These are phyloP conservation scores for Exophiala oligosperma DNA, from an alignment of 2,329 filamentous ascomycete species.

Conservation along the genomic window DNA sequence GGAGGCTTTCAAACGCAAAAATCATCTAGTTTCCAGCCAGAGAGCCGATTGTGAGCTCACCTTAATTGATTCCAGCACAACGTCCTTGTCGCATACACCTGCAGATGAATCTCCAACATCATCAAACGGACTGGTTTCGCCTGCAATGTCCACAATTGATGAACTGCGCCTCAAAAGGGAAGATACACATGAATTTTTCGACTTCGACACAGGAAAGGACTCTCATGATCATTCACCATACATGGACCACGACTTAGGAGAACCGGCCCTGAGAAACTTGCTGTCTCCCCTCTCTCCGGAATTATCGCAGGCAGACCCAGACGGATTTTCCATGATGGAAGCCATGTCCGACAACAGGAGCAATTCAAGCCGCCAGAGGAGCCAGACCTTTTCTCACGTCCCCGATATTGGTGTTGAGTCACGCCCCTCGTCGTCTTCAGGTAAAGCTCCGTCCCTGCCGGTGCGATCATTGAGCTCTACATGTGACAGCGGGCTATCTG, in stretches of 20 bases:
- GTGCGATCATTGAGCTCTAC: slow-evolving; percentile 30
- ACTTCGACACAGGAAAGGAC: slow-evolving; percentile 58
- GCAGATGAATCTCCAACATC: slow-evolving; percentile 72
- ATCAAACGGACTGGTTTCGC: slow-evolving; percentile 64
- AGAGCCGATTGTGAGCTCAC: slow-evolving; percentile 50
- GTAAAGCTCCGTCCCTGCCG: slow-evolving; percentile 27
- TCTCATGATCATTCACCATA: slow-evolving; percentile 67
- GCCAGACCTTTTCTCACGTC: slow-evolving; percentile 80
- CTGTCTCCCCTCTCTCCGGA: slow-evolving; percentile 21
- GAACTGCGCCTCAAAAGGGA: slow-evolving; percentile 65
- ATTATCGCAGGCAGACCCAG: slow-evolving; percentile 12
- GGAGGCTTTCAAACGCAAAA: slow-evolving; percentile 93
- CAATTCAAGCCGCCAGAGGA: slow-evolving; percentile 72
- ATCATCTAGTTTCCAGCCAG: slow-evolving; percentile 59
- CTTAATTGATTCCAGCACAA: slow-evolving; percentile 46
- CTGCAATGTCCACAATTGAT: slow-evolving; percentile 68
- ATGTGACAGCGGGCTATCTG: slow-evolving; percentile 29
- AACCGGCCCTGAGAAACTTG: slow-evolving; percentile 38
- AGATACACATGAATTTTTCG: slow-evolving; percentile 58
- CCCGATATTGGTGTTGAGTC: slow-evolving; percentile 30
- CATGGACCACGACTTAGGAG: slow-evolving; percentile 44
- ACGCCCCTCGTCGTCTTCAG: slow-evolving; percentile 45
- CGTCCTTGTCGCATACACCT: slow-evolving; percentile 63
- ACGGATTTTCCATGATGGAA: slow-evolving; percentile 1
- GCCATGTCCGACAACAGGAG: slow-evolving; percentile 26